Evolutionary conservation across 495 filamentous ascomycete species (phyloP), one percentile per base, ranked within the genome.

Genomic region (Neurospora cerealis): DNA sequence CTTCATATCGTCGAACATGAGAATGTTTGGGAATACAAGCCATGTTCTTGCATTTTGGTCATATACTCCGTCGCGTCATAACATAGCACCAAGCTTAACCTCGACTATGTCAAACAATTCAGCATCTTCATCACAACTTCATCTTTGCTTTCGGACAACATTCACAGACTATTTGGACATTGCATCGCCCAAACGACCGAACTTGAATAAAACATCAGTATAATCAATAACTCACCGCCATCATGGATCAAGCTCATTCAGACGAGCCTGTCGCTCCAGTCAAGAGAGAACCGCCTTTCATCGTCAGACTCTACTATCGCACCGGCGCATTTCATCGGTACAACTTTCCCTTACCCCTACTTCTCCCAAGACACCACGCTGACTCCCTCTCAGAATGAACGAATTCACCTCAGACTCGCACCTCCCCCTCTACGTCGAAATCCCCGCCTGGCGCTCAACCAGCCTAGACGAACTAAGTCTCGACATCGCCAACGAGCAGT

Each of bases 381-480:
- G 11, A 71, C 44, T 69, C 32, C 42, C 11, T 19, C 24, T 70
- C 79, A 92, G 91, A 75, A 87, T 89, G 42, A 87, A 92, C 38
- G 92, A 95, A 75, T 93, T 93, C 83, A 46, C 36, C 37, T 75
- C 86, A 60, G 72, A 84, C 2, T 74, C 86, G 40, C 75, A 79
- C 69, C 88, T 92, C 32, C 91, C 92, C 36, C 84, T 89, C 6
- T 89, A 92, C 81, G 86, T 96, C 40, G 86, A 93, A 74, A 92
- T 98, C 79, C 95, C 97, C 87, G 95, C 94, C 77, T 97, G 93
- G 93, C 88, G 87, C 72, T 89, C 88, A 78, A 95, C 92, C 85
- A 93, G 93, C 13, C 88, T 99, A 19, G 85, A 86, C 77, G 94
- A 98, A 83, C 91, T 98, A 41, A 88, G 91, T 8, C 77, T 82